Percentiles rank a stretch among this genome's conserved stretches.
These are phyloP conservation scores for Cordyceps fumosorosea DNA, from an alignment of 2,329 filamentous ascomycete genomes.

Conservation along the genomic window DNA sequence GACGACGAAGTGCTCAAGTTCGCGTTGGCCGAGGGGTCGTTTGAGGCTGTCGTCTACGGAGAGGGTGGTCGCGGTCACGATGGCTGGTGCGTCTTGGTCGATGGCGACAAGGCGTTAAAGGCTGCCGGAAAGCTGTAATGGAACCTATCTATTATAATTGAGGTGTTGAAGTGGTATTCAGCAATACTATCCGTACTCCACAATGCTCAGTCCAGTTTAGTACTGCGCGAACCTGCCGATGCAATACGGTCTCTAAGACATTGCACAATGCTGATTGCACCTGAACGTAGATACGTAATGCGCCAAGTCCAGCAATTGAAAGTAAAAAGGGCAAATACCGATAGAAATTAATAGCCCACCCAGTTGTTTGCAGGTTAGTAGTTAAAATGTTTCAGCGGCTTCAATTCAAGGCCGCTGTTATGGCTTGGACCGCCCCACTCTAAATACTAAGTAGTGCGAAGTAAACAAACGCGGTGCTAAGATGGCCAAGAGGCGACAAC, in stretches of 20 bases:
- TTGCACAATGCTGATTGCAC: too few relatives aligned
- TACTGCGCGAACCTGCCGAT: too few relatives aligned
- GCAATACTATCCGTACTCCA: too few relatives aligned
- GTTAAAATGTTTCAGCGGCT: background rate
- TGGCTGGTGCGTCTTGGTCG: slow-evolving; percentile 83
- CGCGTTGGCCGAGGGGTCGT: slow-evolving; percentile 53
- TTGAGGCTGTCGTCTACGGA: slow-evolving; percentile 62
- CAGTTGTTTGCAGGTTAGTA: too few relatives aligned
- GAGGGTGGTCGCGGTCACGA: slow-evolving; percentile 59
- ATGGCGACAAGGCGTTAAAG: slow-evolving; percentile 62
- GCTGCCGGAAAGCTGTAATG: slow-evolving; percentile 46
- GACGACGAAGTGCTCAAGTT: slow-evolving; percentile 67
- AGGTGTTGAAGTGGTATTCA: background rate
- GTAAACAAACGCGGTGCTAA: slow-evolving; percentile 28
- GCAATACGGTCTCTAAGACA: too few relatives aligned
- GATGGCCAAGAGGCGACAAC: slow-evolving; percentile 1
- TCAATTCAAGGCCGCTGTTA: background rate
- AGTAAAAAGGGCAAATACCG: too few relatives aligned
- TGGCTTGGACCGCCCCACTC: slow-evolving; percentile 13
- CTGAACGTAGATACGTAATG: too few relatives aligned
- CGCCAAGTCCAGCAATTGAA: too few relatives aligned
- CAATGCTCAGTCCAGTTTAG: too few relatives aligned
- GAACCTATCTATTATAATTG: background rate
- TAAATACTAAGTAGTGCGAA: slow-evolving; percentile 13
- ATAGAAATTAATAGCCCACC: too few relatives aligned